phyloP scores from a whole-genome alignment of 495 filamentous ascomycete genomes.

The Extremus antarcticus region DNA sequence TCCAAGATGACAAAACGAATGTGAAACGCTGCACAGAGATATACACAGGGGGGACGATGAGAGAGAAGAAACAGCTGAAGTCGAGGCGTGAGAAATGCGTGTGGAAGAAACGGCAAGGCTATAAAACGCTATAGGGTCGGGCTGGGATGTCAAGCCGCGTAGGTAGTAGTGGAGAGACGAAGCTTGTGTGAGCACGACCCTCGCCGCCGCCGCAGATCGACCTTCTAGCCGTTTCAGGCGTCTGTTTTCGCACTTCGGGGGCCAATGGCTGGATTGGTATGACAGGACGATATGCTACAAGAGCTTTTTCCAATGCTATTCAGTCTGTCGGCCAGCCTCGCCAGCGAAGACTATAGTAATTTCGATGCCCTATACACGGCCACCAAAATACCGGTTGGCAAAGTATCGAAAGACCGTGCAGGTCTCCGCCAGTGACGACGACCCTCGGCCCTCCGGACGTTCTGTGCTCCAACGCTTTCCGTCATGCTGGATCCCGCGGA shows the following conservation, averaged over 20 bases:
- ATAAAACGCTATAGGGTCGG: background rate
- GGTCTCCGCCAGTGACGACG: background rate
- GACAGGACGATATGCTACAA: too few species aligned
- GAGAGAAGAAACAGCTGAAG: background rate
- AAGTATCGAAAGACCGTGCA: too few species aligned
- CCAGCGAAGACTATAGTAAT: too few species aligned
- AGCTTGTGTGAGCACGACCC: background rate
- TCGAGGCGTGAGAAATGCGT: background rate
- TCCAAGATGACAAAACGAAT: background rate
- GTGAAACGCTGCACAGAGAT: background rate
- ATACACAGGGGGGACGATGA: background rate
- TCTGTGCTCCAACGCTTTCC: background rate
- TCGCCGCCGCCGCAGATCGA: background rate
- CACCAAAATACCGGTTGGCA: too few species aligned
- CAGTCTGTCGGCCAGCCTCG: too few species aligned
- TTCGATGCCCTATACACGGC: too few species aligned
- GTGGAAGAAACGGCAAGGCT: too few species aligned
- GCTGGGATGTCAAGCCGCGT: too few species aligned
- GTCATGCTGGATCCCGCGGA: background rate
- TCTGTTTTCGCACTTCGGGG: too few species aligned
- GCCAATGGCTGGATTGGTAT: too few species aligned
- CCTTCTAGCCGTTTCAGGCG: background rate
- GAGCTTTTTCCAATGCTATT: too few species aligned
- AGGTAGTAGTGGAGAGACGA: background rate
- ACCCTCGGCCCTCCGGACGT: background rate